A percentile compares a stretch with the other conserved stretches of the same genome.
Evolutionary conservation across 148 eudicot species (phyloP).

Genomic region (Cornus suecica): DNA sequence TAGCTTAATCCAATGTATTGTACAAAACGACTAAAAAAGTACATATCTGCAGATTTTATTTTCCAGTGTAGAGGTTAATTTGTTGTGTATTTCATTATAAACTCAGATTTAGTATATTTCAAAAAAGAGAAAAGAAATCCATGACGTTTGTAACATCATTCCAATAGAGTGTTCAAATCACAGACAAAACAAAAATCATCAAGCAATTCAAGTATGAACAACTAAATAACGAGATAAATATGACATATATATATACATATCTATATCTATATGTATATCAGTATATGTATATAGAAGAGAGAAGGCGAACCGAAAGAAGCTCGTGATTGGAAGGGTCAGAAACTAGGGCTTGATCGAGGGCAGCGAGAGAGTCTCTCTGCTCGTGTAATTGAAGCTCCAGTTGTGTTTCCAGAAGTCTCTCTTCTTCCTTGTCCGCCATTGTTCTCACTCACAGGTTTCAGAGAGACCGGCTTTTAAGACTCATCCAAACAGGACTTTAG

Average conservation of each 20-base stretch:
- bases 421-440: constrained; percentile 74
- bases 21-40: too few species aligned
- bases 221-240: background rate
- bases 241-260: too few species aligned
- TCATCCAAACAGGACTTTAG: too few species aligned
- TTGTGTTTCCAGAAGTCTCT: constrained; percentile 59
- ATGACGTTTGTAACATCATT: too few species aligned
- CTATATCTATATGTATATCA: too few species aligned
- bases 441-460: background rate
- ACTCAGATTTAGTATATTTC: too few species aligned
- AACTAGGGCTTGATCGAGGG: constrained; percentile 53
- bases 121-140: too few species aligned
- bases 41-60: background rate
- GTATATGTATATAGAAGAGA: background rate
- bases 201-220: background rate
- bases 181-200: background rate
- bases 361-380: constrained; percentile 59
- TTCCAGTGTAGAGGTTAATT: too few species aligned
- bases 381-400: constrained; percentile 70
- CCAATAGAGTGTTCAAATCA: background rate
- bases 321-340: constrained; percentile 60
- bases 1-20: background rate
- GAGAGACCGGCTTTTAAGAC: too few species aligned
- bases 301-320: constrained; percentile 48
- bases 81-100: too few species aligned